Base-by-base conservation (phyloP, 345 rosid species). In the Ceriops zippeliana region DNA sequence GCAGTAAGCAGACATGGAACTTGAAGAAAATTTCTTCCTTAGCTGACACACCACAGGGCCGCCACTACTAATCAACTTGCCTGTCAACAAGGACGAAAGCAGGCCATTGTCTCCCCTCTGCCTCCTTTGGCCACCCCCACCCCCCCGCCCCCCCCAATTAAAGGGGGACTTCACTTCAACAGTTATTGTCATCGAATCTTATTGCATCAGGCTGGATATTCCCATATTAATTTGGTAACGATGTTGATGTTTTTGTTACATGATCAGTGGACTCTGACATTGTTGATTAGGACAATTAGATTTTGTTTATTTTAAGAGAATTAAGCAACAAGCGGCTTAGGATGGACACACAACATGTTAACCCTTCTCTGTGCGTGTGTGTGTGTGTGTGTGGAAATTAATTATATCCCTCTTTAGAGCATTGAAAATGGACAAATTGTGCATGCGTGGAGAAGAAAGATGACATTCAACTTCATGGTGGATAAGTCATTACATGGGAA, bases 141-240 rank as follows among this genome's bases (percentile, higher is more conserved):
- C n/a, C n/a, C n/a, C n/a, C n/a, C n/a, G n/a, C n/a, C n/a, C n/a
- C 34, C 34, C 5, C 31, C 47, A 11, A 42, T 9, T 38, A 38
- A 38, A 38, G 47, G 5, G 49, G 49, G 49, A 11, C 17, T 42
- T 42, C 49, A 13, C 5, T 42, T 42, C 17, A 42, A 42, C 3
- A 17, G 49, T 70, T 22, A 35, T 68, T 22, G 67, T 61, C 79
- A 65, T 32, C 46, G 35, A 61, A 27, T 7, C 67, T 62, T n/a
- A 54, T 69, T 70, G 31, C 24, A 62, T 54, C 27, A 15, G 47
- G 47, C 58, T 13, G 49, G 49, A 52, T 32, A 57, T 64, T 68
- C 57, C 30, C 32, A 15, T 1, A 68, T 66, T 60, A 76, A 73
- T 81, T 81, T 62, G 86, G 85, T 83, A 63, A 61, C 34, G 83